phyloP scores from a whole-genome alignment of 176 grass and related monocot genomes.

The Carex kokanica region DNA sequence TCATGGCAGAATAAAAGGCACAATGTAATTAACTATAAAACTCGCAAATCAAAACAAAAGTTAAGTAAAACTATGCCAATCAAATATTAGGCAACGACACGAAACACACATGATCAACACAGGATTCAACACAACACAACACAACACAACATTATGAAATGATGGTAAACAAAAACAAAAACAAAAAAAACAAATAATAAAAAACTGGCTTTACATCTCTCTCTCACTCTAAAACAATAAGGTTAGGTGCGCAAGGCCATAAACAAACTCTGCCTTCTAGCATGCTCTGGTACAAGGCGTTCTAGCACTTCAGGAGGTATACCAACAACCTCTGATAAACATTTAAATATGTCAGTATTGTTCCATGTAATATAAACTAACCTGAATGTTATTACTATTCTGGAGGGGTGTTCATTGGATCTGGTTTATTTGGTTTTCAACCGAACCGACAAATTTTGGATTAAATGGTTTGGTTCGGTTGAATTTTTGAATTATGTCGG shows the following conservation, averaged over 20 bases:
- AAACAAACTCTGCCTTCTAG: slow-evolving; percentile 77
- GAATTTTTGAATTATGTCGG: no score
- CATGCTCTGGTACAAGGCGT: slow-evolving; percentile 72
- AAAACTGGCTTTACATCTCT: slow-evolving; percentile 56
- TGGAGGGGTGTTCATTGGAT: background rate
- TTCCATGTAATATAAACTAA: no score
- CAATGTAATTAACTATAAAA: background rate
- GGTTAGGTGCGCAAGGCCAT: slow-evolving; percentile 78
- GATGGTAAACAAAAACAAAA: background rate
- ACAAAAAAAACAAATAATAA: slow-evolving; percentile 20
- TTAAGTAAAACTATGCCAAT: slow-evolving; percentile 20
- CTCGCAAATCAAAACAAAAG: slow-evolving; percentile 11
- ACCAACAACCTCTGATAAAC: slow-evolving; percentile 61
- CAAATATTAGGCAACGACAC: slow-evolving; percentile 28
- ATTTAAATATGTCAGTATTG: slow-evolving; percentile 21
- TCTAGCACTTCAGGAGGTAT: slow-evolving; percentile 49
- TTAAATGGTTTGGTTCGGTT: no score
- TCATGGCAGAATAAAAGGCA: background rate
- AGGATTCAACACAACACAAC: slow-evolving; percentile 28
- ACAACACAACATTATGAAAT: background rate
- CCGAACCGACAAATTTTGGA: no score
- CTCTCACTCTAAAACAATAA: slow-evolving; percentile 5
- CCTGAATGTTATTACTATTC: background rate
- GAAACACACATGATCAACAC: slow-evolving; percentile 12
- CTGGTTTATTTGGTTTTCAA: no score